A percentile compares a stretch with the other conserved stretches of the same genome.
Conservation (phyloP, 495 filamentous ascomycete species). For the Neurospora pannonica region DNA sequence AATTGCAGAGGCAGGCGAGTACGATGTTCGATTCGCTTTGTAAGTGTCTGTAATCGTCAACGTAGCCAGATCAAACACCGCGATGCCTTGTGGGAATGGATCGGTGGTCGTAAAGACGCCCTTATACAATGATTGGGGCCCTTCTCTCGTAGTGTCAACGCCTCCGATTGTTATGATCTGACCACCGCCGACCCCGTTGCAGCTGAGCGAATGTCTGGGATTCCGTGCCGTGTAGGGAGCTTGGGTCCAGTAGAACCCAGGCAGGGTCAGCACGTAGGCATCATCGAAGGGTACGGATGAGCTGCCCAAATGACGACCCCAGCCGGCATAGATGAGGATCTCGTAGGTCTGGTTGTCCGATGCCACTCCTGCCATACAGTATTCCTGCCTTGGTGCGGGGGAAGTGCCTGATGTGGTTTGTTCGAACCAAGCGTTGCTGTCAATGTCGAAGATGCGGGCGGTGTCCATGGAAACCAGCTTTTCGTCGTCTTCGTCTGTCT, state of each 20-base stretch:
- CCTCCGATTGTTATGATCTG: slow-evolving; percentile 18
- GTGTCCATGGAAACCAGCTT: slow-evolving; percentile 5
- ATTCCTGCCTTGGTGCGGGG: slow-evolving; percentile 8
- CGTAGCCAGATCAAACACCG: slow-evolving; percentile 11
- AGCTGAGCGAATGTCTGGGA: slow-evolving; percentile 14
- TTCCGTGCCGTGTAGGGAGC: slow-evolving; percentile 10
- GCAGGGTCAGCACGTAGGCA: slow-evolving; percentile 17
- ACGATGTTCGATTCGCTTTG: not conserved
- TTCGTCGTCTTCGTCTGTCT: not conserved
- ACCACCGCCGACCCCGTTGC: slow-evolving; percentile 13
- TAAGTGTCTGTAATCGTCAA: slow-evolving; percentile 7
- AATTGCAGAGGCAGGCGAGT: slow-evolving; percentile 4
- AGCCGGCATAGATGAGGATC: slow-evolving; percentile 19
- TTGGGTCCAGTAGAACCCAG: slow-evolving; percentile 16
- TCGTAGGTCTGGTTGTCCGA: slow-evolving; percentile 17
- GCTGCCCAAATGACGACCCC: slow-evolving; percentile 8
- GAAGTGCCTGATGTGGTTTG: slow-evolving; percentile 10
- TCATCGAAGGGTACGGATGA: slow-evolving; percentile 10
- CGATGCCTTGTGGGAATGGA: slow-evolving; percentile 12
- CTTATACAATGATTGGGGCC: not conserved
- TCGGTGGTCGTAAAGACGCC: slow-evolving; percentile 11
- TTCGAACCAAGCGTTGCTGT: slow-evolving; percentile 8
- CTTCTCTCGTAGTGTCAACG: slow-evolving; percentile 10
- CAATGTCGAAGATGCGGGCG: slow-evolving; percentile 10
- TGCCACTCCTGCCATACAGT: slow-evolving; percentile 14